Evolutionary conservation across 1,139 yeast species (phyloP).

Genomic region (Zygosaccharomyces sapae): DNA sequence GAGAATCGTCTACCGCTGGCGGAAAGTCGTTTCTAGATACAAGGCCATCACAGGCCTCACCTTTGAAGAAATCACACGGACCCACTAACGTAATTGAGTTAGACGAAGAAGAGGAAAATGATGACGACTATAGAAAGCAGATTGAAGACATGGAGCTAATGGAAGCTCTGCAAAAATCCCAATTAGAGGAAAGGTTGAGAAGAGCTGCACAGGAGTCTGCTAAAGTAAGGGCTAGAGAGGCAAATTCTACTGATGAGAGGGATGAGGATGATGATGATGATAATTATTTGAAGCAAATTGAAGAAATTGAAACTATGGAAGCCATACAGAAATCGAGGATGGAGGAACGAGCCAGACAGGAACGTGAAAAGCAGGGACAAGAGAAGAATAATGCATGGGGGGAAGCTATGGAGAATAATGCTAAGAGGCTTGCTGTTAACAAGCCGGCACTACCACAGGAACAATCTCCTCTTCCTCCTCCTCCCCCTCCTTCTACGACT

Average conservation of each 20-base stretch:
- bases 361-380: neutral
- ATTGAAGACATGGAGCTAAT: conserved; percentile 40
- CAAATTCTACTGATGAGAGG: conserved; percentile 9
- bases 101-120: conserved; percentile 15
- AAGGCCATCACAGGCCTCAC: conserved; percentile 24
- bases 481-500: neutral
- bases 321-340: conserved; percentile 48
- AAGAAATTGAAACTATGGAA: conserved; percentile 41
- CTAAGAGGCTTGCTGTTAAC: neutral
- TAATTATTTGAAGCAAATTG: conserved; percentile 33
- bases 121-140: conserved; percentile 19
- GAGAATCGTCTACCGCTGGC: conserved; percentile 21
- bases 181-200: conserved; percentile 18
- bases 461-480: neutral
- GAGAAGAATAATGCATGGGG: neutral
- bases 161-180: conserved; percentile 47
- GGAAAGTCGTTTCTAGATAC: conserved; percentile 34
- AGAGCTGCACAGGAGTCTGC: conserved; percentile 28
- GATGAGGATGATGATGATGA: conserved; percentile 31
- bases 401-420: conserved; percentile 2
- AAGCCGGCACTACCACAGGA: neutral
- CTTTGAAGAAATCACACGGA: conserved; percentile 15
- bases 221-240: neutral
- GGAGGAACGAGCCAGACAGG: conserved; percentile 19
- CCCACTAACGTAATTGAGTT: conserved; percentile 7